Conservation (phyloP, 257 asterid genomes). For the Capsicum baccatum region DNA sequence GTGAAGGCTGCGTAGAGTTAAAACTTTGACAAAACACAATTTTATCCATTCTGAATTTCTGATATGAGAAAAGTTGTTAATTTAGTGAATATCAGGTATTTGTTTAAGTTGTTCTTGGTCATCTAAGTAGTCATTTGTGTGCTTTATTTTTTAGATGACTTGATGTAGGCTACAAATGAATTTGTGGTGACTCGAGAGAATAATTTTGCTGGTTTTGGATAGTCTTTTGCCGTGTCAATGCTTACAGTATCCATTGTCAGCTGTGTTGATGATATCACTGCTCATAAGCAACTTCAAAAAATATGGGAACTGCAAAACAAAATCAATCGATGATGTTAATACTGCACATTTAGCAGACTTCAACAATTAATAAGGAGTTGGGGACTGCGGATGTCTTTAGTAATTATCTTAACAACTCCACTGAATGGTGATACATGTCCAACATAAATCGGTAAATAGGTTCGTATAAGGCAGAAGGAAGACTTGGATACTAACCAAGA, state of each 20-base stretch:
- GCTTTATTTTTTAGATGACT: no score
- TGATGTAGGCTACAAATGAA: no score
- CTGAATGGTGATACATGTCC: conserved; percentile 28
- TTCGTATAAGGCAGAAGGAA: conserved; percentile 19
- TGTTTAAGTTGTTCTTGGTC: no score
- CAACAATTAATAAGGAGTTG: not conserved
- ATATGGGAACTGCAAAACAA: conserved; percentile 65
- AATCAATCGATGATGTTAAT: not conserved
- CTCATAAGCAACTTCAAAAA: conserved; percentile 55
- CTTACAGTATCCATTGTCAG: conserved; percentile 53
- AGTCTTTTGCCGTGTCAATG: no score
- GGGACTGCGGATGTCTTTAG: not conserved
- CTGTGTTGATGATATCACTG: conserved; percentile 16
- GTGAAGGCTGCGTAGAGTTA: no score
- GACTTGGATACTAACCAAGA: not conserved
- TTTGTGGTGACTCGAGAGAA: no score
- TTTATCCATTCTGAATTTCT: no score
- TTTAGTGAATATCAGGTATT: no score
- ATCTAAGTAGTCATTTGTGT: no score
- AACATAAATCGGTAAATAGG: conserved; percentile 34
- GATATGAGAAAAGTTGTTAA: no score
- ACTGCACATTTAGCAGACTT: not conserved
- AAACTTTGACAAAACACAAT: no score
- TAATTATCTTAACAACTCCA: conserved; percentile 74
- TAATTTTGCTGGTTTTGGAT: no score